Percentiles rank a stretch among this genome's conserved stretches.
Evolutionary conservation across 306 rosid species (phyloP).

Genomic region (Gastrolobium bilobum): DNA sequence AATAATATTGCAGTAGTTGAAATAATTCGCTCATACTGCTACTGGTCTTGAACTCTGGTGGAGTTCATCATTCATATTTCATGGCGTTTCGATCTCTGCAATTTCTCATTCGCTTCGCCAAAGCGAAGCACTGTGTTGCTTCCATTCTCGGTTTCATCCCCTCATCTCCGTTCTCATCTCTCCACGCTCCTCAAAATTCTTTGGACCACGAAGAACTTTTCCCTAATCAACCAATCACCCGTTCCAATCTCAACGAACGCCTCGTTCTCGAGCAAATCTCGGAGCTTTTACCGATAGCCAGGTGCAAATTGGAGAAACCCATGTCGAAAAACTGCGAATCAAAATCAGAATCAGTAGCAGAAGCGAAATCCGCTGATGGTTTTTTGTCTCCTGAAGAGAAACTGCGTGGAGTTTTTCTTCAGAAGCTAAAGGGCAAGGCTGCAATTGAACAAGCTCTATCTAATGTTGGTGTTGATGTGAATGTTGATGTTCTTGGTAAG

Average conservation of each 20-base stretch:
- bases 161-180: constrained; percentile 46
- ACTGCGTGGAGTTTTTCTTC: constrained; percentile 84
- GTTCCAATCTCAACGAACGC: constrained; percentile 52
- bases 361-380: constrained; percentile 61
- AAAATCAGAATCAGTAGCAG: constrained; percentile 3
- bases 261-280: constrained; percentile 67
- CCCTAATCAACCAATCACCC: not conserved
- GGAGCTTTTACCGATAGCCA: constrained; percentile 53
- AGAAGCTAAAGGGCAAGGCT: constrained; percentile 71
- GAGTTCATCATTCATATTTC: too few species aligned
- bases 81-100: constrained; percentile 39
- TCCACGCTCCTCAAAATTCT: constrained; percentile 48
- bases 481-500: constrained; percentile 55
- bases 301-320: not conserved
- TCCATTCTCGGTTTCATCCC: constrained; percentile 14
- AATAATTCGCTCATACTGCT: too few species aligned
- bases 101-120: not conserved
- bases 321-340: constrained; percentile 6
- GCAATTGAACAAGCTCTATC: constrained; percentile 73
- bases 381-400: constrained; percentile 75
- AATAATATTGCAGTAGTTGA: too few species aligned
- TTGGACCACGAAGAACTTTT: not conserved
- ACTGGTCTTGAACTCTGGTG: too few species aligned
- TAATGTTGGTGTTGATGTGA: constrained; percentile 58
- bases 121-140: constrained; percentile 35